Conservation (phyloP, 2,329 filamentous ascomycete genomes). For the Sporothrix phasma region DNA sequence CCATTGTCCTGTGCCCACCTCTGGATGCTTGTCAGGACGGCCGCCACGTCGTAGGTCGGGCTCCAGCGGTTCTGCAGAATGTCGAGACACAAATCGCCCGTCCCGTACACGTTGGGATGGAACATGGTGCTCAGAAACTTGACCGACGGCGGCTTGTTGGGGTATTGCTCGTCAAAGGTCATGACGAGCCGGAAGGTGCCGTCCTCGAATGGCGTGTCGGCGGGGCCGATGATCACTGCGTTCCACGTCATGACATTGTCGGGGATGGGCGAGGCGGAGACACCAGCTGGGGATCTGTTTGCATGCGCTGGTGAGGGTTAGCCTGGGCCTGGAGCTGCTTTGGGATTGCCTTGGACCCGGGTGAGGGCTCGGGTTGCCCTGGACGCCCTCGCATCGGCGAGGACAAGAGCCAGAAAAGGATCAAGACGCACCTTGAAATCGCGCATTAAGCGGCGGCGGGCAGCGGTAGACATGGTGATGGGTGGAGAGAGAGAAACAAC, state of each 20-base stretch:
- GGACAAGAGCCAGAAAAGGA: background rate
- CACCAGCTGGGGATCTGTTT: constrained; percentile 96
- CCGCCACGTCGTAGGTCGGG: constrained; percentile 95
- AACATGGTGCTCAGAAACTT: constrained; percentile 99
- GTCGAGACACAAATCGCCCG: constrained; percentile 89
- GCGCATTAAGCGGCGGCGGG: constrained; percentile 92
- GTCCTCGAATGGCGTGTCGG: constrained; percentile 96
- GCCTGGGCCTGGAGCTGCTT: constrained; percentile 11
- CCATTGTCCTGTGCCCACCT: constrained; percentile 46
- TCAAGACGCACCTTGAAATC: constrained; percentile 75
- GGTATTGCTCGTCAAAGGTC: constrained; percentile 98
- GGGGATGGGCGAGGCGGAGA: constrained; percentile 89
- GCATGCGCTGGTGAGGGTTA: constrained; percentile 65
- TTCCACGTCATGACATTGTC: constrained; percentile 99
- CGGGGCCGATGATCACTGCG: constrained; percentile 92
- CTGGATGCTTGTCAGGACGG: constrained; percentile 93
- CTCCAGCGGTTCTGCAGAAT: constrained; percentile 98
- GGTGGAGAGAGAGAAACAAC: background rate
- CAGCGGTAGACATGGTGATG: constrained; percentile 66
- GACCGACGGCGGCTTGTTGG: constrained; percentile 93
- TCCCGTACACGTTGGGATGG: constrained; percentile 96
- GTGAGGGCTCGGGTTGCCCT: no score
- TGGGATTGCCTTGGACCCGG: no score
- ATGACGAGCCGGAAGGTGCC: constrained; percentile 96
- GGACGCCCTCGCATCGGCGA: background rate